Evolutionary conservation across 371 early-diverging fungal genomes (phyloP).

Genomic region (Syncephalastrum monosporum): DNA sequence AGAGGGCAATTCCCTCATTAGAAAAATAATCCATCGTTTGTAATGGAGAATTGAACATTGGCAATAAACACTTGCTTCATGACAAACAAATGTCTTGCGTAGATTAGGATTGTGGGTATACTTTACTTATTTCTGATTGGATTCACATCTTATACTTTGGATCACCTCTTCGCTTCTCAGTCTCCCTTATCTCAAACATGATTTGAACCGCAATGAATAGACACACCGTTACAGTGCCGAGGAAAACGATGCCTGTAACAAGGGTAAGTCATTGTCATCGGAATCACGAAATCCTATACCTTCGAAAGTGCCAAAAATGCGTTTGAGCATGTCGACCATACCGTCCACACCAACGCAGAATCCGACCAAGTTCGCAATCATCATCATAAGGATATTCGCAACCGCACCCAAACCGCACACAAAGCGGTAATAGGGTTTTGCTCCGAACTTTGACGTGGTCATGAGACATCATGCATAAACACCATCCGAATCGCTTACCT

Average conservation of each 20-base stretch:
- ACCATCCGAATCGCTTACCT: constrained; percentile 28
- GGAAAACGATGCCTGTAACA: constrained; percentile 40
- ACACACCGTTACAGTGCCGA: constrained; percentile 49
- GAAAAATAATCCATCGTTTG: no score
- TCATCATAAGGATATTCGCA: constrained; percentile 89
- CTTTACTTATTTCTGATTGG: no score
- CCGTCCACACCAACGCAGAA: constrained; percentile 91
- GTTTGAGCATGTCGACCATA: constrained; percentile 60
- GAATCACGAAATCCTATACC: constrained; percentile 21
- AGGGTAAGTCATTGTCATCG: not conserved
- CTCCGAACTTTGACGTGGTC: constrained; percentile 44
- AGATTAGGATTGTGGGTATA: no score
- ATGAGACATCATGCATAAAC: not conserved
- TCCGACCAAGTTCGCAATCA: constrained; percentile 93
- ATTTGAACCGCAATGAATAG: constrained; percentile 76
- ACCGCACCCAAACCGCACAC: constrained; percentile 83
- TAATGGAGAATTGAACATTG: no score
- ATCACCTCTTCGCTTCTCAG: constrained; percentile 61
- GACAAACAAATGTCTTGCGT: no score
- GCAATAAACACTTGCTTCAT: no score
- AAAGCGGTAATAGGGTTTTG: constrained; percentile 73
- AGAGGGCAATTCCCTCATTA: no score
- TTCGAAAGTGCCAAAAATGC: constrained; percentile 42
- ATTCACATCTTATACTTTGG: constrained; percentile 42
- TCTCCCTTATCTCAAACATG: constrained; percentile 83